A percentile compares a stretch with the other conserved stretches of the same genome.
phyloP scores from a whole-genome alignment of 108 stramenopile genomes.

The Aurantiochytrium sp. region DNA sequence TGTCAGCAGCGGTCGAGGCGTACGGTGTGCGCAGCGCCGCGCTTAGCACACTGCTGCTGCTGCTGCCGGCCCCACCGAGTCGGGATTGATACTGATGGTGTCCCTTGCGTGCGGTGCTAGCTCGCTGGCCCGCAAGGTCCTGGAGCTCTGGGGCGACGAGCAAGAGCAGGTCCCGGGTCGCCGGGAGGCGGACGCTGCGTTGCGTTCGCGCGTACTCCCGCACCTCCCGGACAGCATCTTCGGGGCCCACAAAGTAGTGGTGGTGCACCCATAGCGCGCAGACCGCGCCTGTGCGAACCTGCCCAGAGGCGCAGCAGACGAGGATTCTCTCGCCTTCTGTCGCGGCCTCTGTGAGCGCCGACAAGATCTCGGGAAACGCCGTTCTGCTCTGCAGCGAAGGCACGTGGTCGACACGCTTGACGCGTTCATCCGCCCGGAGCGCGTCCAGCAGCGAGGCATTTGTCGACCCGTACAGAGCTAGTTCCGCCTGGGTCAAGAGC shows the following conservation, averaged over 20 bases:
- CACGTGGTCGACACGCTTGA: not conserved
- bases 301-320: not conserved
- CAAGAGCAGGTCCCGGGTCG: not conserved
- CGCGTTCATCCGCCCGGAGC: not conserved
- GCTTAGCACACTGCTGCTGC: not conserved
- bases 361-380: not conserved
- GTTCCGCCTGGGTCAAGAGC: not conserved
- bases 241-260: not conserved
- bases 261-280: not conserved
- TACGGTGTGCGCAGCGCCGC: no score
- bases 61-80: not conserved
- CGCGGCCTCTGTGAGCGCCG: not conserved
- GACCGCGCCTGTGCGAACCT: not conserved
- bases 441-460: not conserved
- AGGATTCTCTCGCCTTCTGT: not conserved
- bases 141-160: not conserved
- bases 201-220: not conserved
- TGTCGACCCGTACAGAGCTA: not conserved
- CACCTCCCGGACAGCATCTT: conserved; percentile 7
- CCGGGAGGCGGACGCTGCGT: not conserved
- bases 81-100: not conserved
- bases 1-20: not conserved
- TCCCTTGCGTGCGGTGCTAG: not conserved
- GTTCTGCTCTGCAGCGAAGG: not conserved
- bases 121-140: not conserved